A percentile compares a stretch with the other conserved stretches of the same genome.
These are phyloP conservation scores for Psidium guajava DNA, from an alignment of 345 rosid genomes.

Conservation along the genomic window DNA sequence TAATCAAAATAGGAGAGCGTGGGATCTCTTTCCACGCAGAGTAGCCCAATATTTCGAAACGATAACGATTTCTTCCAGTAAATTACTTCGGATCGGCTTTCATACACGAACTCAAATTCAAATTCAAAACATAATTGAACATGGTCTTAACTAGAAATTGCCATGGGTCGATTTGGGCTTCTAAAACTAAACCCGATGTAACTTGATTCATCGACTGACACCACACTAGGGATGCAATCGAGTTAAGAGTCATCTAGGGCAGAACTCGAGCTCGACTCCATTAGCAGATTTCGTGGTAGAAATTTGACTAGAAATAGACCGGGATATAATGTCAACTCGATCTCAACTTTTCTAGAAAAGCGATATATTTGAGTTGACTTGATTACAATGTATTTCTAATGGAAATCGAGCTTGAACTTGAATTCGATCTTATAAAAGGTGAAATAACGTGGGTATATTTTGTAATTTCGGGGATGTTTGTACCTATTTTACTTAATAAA, in stretches of 20 bases:
- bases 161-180: not conserved
- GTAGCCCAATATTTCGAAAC: not conserved
- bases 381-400: not conserved
- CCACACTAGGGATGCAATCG: not conserved
- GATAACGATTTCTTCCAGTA: not conserved
- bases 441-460: not conserved
- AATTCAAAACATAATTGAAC: not conserved
- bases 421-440: no score
- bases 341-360: not conserved
- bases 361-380: not conserved
- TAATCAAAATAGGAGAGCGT: no score
- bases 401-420: not conserved
- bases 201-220: not conserved
- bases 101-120: not conserved
- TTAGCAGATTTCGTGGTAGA: not conserved
- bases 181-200: not conserved
- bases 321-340: not conserved
- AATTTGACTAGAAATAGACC: not conserved
- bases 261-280: not conserved
- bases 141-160: not conserved
- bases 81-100: not conserved
- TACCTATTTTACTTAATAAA: not conserved
- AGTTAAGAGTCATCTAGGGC: not conserved
- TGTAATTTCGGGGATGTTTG: not conserved
- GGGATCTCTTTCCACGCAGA: no score